Evolutionary conservation across 1,284 basidiomycete species (phyloP), one percentile per base, ranked within the genome.

Genomic region (Moesziomyces globuligerus): DNA sequence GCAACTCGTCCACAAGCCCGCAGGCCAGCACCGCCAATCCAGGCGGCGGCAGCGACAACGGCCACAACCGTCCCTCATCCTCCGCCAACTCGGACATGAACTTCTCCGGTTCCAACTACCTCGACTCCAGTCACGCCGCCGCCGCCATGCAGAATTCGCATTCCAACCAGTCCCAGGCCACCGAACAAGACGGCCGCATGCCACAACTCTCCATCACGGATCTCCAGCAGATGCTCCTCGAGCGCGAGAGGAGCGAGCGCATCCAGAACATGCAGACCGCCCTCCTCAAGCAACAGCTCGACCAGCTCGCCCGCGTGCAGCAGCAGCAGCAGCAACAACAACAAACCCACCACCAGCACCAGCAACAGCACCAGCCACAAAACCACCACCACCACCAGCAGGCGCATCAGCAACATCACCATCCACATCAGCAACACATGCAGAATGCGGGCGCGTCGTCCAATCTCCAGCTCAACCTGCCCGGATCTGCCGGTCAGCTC

Each of bases 221-320:
- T 38, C 28, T 76, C 24, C 69, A 76, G 42, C 62, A 61, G 28
- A 58, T 78, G 43, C 61, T 78, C 24, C 24, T 68, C 20, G 75
- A 78, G 28, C 69, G 76, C 15, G 74, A 78, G 38, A 72, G 64
- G 49, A 53, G 66, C 15, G 76, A 78, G 34, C 52, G 73, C 5
- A 62, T 76, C 15, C 76, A 78, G 50, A 75, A 72, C 44, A 62
- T 78, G 56, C 75, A 78, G 59, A 78, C 74, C 11, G 66, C 66
- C 4, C 40, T 78, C 3, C 59, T 78, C 34, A 69, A 75, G 37
- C 75, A 78, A 56, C 75, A 78, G 50, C 52, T 78, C 7, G 75
- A 76, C 32, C 65, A 75, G 34, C 59, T 78, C 26, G 62, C 67
- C 38, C 68, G 74, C 17, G 37, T 60, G 18, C 68, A 61, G 36